These are phyloP conservation scores for Cupressus sempervirens DNA, from an alignment of 75 land plant species.

Conservation along the genomic window DNA sequence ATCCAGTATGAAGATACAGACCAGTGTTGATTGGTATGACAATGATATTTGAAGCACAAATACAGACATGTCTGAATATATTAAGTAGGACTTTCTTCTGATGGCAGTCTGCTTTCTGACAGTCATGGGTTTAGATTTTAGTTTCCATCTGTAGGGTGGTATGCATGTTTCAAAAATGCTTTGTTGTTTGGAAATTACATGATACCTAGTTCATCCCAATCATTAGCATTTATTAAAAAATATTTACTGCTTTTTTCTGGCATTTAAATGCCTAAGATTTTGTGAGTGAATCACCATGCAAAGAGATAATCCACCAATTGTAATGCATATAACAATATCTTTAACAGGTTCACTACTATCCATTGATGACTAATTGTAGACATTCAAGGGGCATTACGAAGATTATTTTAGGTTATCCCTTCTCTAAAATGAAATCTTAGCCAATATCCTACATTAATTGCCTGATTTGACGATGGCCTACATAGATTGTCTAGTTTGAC, in stretches of 20 bases:
- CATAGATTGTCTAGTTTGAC: neutral
- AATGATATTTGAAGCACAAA: neutral
- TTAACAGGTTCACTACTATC: neutral
- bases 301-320: neutral
- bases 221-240: neutral
- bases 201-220: neutral
- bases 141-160: neutral
- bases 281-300: neutral
- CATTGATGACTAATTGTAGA: neutral
- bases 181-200: neutral
- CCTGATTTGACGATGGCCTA: neutral
- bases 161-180: neutral
- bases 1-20: neutral
- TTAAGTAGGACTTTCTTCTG: neutral
- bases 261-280: neutral
- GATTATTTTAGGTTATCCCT: neutral
- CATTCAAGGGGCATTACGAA: neutral
- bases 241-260: neutral
- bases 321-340: neutral
- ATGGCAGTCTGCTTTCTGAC: neutral
- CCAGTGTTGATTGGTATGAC: neutral
- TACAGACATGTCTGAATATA: neutral
- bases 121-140: neutral
- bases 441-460: neutral
- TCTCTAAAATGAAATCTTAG: neutral